These are phyloP conservation scores for Trichosporon sp. DNA, from an alignment of 1,284 basidiomycete species.

Conservation along the genomic window DNA sequence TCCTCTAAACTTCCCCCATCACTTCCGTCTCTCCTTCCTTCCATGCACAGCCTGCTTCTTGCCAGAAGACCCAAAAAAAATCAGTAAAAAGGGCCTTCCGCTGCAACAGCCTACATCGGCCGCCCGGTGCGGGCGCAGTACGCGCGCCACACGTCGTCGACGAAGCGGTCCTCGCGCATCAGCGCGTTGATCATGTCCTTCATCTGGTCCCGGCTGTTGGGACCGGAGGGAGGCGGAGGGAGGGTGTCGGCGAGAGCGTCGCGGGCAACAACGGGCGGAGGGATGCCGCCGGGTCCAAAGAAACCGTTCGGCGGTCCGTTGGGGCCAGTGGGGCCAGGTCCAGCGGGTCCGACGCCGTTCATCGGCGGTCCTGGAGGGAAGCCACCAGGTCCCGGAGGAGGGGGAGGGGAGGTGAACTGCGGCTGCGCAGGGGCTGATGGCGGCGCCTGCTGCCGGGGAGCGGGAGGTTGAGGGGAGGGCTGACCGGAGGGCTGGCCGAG, in stretches of 20 bases:
- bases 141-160: constrained; percentile 27
- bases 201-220: neutral
- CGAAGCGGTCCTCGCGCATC: constrained; percentile 23
- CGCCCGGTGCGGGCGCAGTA: constrained; percentile 22
- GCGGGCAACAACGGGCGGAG: constrained; percentile 7
- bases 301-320: neutral
- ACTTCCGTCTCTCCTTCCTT: neutral
- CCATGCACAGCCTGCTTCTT: neutral
- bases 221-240: constrained; percentile 1
- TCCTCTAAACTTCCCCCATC: neutral
- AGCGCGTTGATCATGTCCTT: neutral
- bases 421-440: neutral
- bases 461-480: neutral
- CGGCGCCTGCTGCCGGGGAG: neutral
- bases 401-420: neutral
- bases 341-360: neutral
- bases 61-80: constrained; percentile 5
- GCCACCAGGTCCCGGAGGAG: neutral
- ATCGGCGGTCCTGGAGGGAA: neutral
- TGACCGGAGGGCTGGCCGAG: constrained; percentile 32
- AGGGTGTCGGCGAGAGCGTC: constrained; percentile 22
- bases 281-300: constrained; percentile 3
- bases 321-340: too few relatives aligned
- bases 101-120: neutral
- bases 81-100: constrained; percentile 2